Evolutionary conservation across 2,329 filamentous ascomycete species (phyloP).

Genomic region (Fonsecaea erecta): DNA sequence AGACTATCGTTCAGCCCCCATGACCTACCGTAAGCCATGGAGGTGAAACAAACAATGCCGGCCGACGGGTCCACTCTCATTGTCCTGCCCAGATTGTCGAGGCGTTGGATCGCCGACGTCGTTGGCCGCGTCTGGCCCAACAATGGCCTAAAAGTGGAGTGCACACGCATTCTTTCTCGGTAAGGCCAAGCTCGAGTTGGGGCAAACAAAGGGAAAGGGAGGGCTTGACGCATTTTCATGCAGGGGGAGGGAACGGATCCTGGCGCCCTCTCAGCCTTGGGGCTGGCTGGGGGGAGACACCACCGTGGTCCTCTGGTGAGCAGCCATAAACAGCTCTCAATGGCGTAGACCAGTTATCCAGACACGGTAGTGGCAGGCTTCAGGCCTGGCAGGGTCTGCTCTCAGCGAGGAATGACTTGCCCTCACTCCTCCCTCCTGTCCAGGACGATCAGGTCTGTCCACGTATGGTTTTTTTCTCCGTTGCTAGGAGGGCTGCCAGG

Average conservation of each 20-base stretch:
- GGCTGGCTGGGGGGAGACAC: slow-evolving; percentile 1
- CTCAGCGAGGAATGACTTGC: background rate
- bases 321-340: no score
- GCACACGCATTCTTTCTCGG: slow-evolving; percentile 6
- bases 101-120: slow-evolving; percentile 26
- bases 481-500: background rate
- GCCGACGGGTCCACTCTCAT: slow-evolving; percentile 14
- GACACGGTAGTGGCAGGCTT: background rate
- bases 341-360: background rate
- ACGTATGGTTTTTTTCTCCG: background rate
- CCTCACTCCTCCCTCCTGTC: background rate
- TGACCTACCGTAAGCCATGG: slow-evolving; percentile 5
- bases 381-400: no score
- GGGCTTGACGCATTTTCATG: slow-evolving; percentile 17
- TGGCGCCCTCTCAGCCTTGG: slow-evolving; percentile 10
- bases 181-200: slow-evolving; percentile 10
- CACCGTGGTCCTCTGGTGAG: background rate
- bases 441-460: background rate
- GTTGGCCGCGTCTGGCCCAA: slow-evolving; percentile 9
- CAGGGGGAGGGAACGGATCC: slow-evolving; percentile 24
- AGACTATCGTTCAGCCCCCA: slow-evolving; percentile 19
- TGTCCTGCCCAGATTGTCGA: slow-evolving; percentile 32
- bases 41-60: slow-evolving; percentile 30
- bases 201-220: slow-evolving; percentile 18
- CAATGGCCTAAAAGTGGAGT: slow-evolving; percentile 19